Evolutionary conservation across 257 asterid species (phyloP), one percentile per base, ranked within the genome.

Genomic region (Solanum chiquidenum): DNA sequence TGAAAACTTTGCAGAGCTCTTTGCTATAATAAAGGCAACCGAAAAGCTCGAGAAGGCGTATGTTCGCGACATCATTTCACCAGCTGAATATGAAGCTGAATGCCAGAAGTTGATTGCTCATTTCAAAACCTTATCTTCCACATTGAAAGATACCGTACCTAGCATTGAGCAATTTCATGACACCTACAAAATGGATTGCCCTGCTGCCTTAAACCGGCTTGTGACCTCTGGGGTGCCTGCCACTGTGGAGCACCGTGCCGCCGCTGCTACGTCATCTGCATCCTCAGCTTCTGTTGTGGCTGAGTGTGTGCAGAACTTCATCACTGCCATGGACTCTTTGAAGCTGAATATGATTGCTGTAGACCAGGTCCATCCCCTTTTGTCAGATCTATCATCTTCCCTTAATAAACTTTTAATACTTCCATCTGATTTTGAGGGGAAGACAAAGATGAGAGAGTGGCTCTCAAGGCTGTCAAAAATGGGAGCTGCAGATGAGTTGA

Each of bases 401-500:
- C 96, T 96, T 25, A 95, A 95, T 86, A 96, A 96, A 93, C 94
- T 97, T 58, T 86, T 94, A 3, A 93, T 97, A 77, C 72, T 97
- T 92, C 98, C 99, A 0, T 90, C 91, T 85, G 99, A 97, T 92
- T 97, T 96, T 76, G 99, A 96, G 93, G 99, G 99, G 85, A 97
- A 95, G 93, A 92, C 98, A 9, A 96, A 96, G 93, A 94, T 95
- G 98, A 92, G 89, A 73, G 99, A 97, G 83, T 97, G 99, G 99
- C 95, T 97, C 62, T 88, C 91, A 6, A 91, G 98, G 92, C 91
- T 97, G 77, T 87, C 98, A 3, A 97, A 94, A 87, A 96, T 97
- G 99, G 98, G 98, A 11, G 98, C 98, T 55, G 94, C 99, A 9
- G 98, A 95, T 92, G 98, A 96, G 92, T 92, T 96, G 83, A 96